Evolutionary conservation across 2,329 filamentous ascomycete species (phyloP).

Genomic region (Fusarium acutatum): DNA sequence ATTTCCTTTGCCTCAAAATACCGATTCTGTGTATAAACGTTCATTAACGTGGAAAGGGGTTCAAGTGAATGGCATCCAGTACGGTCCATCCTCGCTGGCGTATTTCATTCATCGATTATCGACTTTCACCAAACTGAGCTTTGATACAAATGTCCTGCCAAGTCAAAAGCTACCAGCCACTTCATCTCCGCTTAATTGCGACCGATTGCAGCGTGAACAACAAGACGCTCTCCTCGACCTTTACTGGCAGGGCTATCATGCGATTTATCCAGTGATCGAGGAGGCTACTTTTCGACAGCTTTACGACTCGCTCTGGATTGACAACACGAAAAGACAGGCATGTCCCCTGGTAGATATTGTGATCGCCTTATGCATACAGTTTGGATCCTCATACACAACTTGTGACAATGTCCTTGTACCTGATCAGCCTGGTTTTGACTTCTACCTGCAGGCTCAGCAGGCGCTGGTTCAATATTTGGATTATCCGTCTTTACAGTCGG

Average conservation of each 20-base stretch:
- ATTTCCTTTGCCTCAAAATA: background rate
- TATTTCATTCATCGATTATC: slow-evolving; percentile 38
- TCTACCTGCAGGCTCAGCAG: slow-evolving; percentile 55
- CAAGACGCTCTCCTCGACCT: slow-evolving; percentile 58
- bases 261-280: slow-evolving; percentile 48
- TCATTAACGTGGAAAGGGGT: slow-evolving; percentile 19
- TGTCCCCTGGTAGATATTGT: slow-evolving; percentile 63
- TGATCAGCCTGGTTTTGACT: slow-evolving; percentile 51
- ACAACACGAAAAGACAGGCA: slow-evolving; percentile 44
- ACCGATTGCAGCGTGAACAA: slow-evolving; percentile 48
- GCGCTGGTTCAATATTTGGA: slow-evolving; percentile 53
- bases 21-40: background rate
- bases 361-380: slow-evolving; percentile 61
- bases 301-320: slow-evolving; percentile 36
- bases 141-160: background rate
- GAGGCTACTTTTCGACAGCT: slow-evolving; percentile 36
- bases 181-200: background rate
- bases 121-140: slow-evolving; percentile 15
- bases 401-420: slow-evolving; percentile 42
- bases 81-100: slow-evolving; percentile 35
- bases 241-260: slow-evolving; percentile 59
- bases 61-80: slow-evolving; percentile 7
- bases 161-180: background rate
- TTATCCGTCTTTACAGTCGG: slow-evolving; percentile 53
- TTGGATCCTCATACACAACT: slow-evolving; percentile 45